Evolutionary conservation across 257 asterid genomes (phyloP), one percentile per base, ranked within the genome.

Genomic region (Solanum habrochaites): DNA sequence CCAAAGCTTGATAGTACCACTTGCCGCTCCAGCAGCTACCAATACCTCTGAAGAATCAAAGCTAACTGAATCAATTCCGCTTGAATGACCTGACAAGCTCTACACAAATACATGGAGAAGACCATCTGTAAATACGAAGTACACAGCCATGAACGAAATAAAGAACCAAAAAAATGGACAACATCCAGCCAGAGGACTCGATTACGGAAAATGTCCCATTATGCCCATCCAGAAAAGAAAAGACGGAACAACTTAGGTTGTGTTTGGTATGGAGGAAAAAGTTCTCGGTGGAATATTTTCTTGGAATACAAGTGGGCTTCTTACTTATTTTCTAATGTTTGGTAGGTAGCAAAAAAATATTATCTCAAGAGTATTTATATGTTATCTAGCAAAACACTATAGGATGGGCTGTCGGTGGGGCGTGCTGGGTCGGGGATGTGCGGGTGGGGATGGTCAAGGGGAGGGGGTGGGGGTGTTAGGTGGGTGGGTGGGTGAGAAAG

Each of bases 21-120:
- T 97, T 67, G 99, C 99, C 87, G 99, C 97, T 85, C 99, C 99
- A 40, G 98, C 99, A 92, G 99, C 99, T 83, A 97, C 98, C 93
- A 97, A 92, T 58, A 92, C 96, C 91, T 97, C 99, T 82, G 98
- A 94, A 85, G 99, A 94, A 93, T 95, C 99, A 91, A 97, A 97
- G 95, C 97, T 89, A 81, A 97, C 99, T 18, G 99, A 97, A 93
- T 97, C 99, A 80, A 97, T 93, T 89, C 99, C 99, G 90, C 99
- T 97, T 35, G 99, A 92, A 90, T 97, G 99, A 82, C 99, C 99
- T 71, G 99, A 95, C 94, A 97, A 90, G 89, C 98, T 95, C 99
- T 97, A 91, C 89, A 89, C 86, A 91, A 87, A 90, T 71, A 85
- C 71, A 23, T 56, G 83, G 91, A 90, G 70, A 88, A 89, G 86